phyloP scores from a whole-genome alignment of 768 basidiomycete species.

The Lactifluus hygrophoroides region DNA sequence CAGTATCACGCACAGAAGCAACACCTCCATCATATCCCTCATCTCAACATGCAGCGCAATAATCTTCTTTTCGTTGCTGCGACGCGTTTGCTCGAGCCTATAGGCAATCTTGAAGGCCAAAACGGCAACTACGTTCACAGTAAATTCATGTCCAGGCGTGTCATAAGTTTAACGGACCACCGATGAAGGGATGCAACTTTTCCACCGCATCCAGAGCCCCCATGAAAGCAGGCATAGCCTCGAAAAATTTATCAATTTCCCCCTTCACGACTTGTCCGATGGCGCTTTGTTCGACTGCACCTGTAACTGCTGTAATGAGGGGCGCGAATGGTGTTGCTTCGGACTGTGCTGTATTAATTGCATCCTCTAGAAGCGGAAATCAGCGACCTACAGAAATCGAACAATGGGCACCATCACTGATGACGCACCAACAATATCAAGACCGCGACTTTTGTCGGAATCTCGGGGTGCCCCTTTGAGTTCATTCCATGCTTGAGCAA shows the following conservation, averaged over 20 bases:
- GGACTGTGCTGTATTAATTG: too few species aligned
- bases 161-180: constrained; percentile 11
- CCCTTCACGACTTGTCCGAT: constrained; percentile 8
- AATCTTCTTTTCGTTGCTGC: constrained; percentile 45
- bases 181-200: constrained; percentile 26
- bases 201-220: constrained; percentile 26
- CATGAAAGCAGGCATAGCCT: constrained; percentile 24
- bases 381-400: too few species aligned
- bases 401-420: too few species aligned
- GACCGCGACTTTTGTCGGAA: too few species aligned
- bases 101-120: constrained; percentile 42
- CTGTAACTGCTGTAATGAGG: neutral
- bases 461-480: too few species aligned
- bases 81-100: constrained; percentile 38
- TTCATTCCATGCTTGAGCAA: too few species aligned
- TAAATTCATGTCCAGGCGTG: neutral
- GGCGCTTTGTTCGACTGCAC: neutral
- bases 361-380: too few species aligned
- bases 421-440: too few species aligned
- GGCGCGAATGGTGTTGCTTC: too few species aligned
- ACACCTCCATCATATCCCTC: constrained; percentile 38
- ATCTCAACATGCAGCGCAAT: constrained; percentile 40
- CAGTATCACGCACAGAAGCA: neutral
- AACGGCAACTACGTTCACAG: constrained; percentile 32
- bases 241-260: constrained; percentile 23